Evolutionary conservation across 148 eudicot species (phyloP).

Genomic region (Rhododendron vialii): DNA sequence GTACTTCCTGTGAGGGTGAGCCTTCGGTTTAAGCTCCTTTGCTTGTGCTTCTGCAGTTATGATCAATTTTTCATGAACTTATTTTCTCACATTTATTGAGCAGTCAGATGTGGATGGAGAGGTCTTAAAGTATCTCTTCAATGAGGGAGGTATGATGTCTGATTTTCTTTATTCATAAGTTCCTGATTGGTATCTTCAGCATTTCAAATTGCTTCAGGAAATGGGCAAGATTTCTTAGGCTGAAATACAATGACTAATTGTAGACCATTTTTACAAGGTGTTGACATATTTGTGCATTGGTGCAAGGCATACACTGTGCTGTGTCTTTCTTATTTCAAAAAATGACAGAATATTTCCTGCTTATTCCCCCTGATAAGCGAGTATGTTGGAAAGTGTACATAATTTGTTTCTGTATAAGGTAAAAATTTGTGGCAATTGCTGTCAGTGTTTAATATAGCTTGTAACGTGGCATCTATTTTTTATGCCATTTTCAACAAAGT

Average conservation of each 20-base stretch:
- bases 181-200: not conserved
- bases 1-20: constrained; percentile 80
- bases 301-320: not conserved
- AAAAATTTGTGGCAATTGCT: not conserved
- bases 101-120: constrained; percentile 94
- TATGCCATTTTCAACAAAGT: not conserved
- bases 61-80: constrained; percentile 5
- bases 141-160: constrained; percentile 64
- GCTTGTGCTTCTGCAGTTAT: not conserved
- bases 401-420: not conserved
- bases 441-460: not conserved
- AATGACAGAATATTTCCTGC: not conserved
- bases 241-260: not conserved
- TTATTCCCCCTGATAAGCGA: not conserved
- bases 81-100: constrained; percentile 12
- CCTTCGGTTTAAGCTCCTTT: constrained; percentile 9
- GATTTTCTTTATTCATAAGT: not conserved
- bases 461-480: not conserved
- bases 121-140: constrained; percentile 61
- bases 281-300: not conserved
- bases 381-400: not conserved
- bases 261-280: not conserved
- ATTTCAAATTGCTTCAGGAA: not conserved
- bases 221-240: not conserved
- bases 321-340: not conserved